Percentiles rank a stretch among this genome's conserved stretches.
These are phyloP conservation scores for Apocynum venetum DNA, from an alignment of 257 asterid genomes.

Conservation along the genomic window DNA sequence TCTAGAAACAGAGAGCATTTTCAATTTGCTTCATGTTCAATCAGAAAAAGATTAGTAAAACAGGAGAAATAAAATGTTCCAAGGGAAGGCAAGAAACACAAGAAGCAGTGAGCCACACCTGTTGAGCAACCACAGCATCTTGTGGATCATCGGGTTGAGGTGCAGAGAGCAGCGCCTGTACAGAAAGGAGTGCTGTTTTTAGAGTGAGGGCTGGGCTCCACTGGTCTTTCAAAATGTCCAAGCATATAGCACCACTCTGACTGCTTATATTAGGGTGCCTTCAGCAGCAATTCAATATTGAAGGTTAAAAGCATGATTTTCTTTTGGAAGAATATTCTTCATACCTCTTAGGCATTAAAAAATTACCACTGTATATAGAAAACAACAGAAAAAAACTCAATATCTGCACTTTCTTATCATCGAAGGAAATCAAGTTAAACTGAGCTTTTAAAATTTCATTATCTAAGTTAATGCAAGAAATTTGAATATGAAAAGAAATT, in stretches of 20 bases:
- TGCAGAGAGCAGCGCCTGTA: slow-evolving; percentile 91
- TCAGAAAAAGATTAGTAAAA: not conserved
- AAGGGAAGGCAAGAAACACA: not conserved
- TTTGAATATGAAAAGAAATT: not conserved
- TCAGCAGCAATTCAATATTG: slow-evolving; percentile 15
- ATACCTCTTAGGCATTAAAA: not conserved
- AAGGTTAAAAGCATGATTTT: not conserved
- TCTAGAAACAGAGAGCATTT: not conserved
- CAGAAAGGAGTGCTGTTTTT: slow-evolving; percentile 92
- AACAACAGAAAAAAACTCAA: not conserved
- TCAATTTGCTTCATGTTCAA: not conserved
- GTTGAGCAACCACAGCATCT: slow-evolving; percentile 95
- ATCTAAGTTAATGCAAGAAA: not conserved
- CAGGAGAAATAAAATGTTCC: not conserved
- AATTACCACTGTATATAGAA: not conserved
- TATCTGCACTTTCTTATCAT: not conserved
- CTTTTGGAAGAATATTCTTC: not conserved
- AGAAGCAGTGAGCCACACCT: slow-evolving; percentile 37
- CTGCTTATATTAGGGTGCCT: slow-evolving; percentile 99
- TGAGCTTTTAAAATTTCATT: not conserved
- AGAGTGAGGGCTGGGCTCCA: slow-evolving; percentile 98
- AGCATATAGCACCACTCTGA: slow-evolving; percentile 98
- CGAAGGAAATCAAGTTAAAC: too few relatives aligned
- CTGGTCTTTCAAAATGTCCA: slow-evolving; percentile 93
- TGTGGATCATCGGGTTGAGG: slow-evolving; percentile 98